phyloP scores from a whole-genome alignment of 2,329 filamentous ascomycete genomes.

The Alternaria triticimaculans region DNA sequence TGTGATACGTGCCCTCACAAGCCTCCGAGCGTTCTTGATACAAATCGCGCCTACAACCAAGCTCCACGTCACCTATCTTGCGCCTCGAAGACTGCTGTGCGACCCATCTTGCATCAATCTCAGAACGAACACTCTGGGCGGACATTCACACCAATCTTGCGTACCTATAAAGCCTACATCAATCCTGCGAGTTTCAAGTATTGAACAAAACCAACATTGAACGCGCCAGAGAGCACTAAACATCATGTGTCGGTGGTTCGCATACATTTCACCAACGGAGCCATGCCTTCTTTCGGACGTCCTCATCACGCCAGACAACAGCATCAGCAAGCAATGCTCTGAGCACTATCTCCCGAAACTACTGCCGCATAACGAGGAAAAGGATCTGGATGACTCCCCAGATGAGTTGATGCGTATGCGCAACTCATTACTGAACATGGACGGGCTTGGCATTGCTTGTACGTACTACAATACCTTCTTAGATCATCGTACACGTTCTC shows the following conservation, averaged over 20 bases:
- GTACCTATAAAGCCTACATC: neutral
- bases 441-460: slow-evolving; percentile 62
- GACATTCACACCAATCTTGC: neutral
- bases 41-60: neutral
- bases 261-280: slow-evolving; percentile 61
- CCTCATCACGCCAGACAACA: slow-evolving; percentile 54
- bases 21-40: neutral
- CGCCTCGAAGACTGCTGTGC: slow-evolving; percentile 1
- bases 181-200: no score
- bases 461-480: slow-evolving; percentile 6
- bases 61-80: slow-evolving; percentile 4
- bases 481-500: neutral
- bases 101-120: neutral
- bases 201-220: neutral
- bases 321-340: slow-evolving; percentile 45
- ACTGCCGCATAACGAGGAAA: slow-evolving; percentile 53
- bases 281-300: slow-evolving; percentile 63
- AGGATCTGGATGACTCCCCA: slow-evolving; percentile 49
- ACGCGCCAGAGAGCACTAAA: neutral
- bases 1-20: slow-evolving; percentile 1
- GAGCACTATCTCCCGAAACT: slow-evolving; percentile 63
- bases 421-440: slow-evolving; percentile 62
- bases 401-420: slow-evolving; percentile 56
- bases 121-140: neutral
- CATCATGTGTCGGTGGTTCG: slow-evolving; percentile 62